These are phyloP conservation scores for Barnettozyma populi DNA, from an alignment of 805 yeast genomes.

Conservation along the genomic window DNA sequence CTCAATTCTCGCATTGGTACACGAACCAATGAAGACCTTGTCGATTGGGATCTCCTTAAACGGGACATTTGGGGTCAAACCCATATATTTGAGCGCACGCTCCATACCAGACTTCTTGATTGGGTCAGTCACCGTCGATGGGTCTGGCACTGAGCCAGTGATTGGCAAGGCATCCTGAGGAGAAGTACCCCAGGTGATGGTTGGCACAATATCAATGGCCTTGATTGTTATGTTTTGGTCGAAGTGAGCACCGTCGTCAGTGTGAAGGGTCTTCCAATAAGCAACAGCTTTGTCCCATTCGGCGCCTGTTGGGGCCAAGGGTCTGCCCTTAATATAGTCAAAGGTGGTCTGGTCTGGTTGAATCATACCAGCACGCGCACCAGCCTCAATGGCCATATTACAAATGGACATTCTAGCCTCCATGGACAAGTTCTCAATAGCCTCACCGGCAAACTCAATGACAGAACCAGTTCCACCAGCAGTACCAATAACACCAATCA, in stretches of 20 bases:
- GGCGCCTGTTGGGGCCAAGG: slow-evolving; percentile 87
- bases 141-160: slow-evolving; percentile 87
- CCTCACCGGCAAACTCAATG: slow-evolving; percentile 94
- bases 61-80: slow-evolving; percentile 77
- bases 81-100: slow-evolving; percentile 91
- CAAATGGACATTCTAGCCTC: slow-evolving; percentile 99
- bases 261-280: slow-evolving; percentile 84
- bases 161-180: slow-evolving; percentile 98
- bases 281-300: slow-evolving; percentile 93
- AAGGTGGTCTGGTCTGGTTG: slow-evolving; percentile 89
- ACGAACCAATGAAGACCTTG: slow-evolving; percentile 95
- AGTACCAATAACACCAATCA: slow-evolving; percentile 94
- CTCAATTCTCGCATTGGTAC: slow-evolving; percentile 97
- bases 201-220: slow-evolving; percentile 85
- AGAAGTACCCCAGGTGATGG: slow-evolving; percentile 99
- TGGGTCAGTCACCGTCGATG: slow-evolving; percentile 65
- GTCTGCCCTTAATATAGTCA: slow-evolving; percentile 87
- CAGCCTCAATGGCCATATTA: slow-evolving; percentile 98
- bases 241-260: slow-evolving; percentile 87
- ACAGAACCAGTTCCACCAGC: slow-evolving; percentile 99
- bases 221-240: slow-evolving; percentile 78
- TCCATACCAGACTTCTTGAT: slow-evolving; percentile 78
- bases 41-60: slow-evolving; percentile 72
- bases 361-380: slow-evolving; percentile 99
- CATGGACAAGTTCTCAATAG: slow-evolving; percentile 84